Base-by-base conservation (phyloP, 441 rosid genomes). In the Mallotus repandus region DNA sequence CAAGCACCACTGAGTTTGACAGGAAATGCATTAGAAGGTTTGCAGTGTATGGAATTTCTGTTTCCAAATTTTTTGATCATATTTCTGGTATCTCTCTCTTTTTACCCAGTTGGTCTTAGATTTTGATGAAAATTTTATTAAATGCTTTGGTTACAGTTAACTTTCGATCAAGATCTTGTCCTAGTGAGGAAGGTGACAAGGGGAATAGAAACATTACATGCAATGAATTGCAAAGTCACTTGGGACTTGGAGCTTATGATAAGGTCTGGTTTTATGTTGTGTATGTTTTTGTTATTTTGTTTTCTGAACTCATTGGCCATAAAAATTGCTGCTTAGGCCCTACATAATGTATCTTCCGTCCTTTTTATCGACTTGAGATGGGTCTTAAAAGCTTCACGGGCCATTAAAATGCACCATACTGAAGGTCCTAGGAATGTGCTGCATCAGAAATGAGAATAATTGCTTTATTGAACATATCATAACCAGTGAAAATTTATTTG, bases 11-110 rank as follows among this genome's bases (percentile, higher is more conserved):
- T 65, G 49, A 76, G 67, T 68, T 71, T 72, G 72, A 76, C 70
- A 22, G 78, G 66, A 80, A 65, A 79, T 81, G 79, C 71, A 56
- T 65, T 69, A 56, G 78, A 81, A 85, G 93, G 96, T 87, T 19
- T 69, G 75, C 53, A 21, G 21, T 38, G 41, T 49, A 58, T 50
- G 59, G 48, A 3, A 48, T 29, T 55, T 66, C 48, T 61, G 52
- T 66, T 82, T 76, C 61, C 56, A 54, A 60, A 55, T 71, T 66
- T 49, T 57, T 56, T 6, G 58, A 15, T 56, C 43, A 18, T n/a
- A 18, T 55, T 56, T 53, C 38, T 65, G 21, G 16, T 21, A 38
- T 38, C 41, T 65, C 55, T 65, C 19, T 45, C 21, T 64, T 11
- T 9, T 14, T 25, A 45, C 32, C 4, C n/a, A 18, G 56, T 63